Conservation (phyloP, 2,329 filamentous ascomycete genomes). For the Sporothrix pallida region DNA sequence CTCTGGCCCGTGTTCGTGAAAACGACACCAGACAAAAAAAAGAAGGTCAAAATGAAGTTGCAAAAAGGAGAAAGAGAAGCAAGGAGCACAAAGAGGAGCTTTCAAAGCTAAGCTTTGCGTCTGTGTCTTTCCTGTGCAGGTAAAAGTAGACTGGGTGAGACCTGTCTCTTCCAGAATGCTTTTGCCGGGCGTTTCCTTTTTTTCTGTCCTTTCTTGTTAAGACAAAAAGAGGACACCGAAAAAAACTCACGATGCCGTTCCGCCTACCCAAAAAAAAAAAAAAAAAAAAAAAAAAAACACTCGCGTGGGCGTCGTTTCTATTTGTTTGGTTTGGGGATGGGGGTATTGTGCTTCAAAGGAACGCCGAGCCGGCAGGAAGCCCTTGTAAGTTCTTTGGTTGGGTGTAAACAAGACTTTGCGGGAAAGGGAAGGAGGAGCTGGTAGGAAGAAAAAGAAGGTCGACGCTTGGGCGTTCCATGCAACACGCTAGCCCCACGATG, state of each 20-base stretch:
- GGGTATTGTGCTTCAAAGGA: neutral
- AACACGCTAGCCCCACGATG: constrained; percentile 20
- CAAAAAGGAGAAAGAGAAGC: neutral
- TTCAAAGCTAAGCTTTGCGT: constrained; percentile 6
- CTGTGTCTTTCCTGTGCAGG: neutral
- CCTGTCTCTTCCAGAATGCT: constrained; percentile 8
- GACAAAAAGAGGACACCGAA: neutral
- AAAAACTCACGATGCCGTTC: constrained; percentile 9
- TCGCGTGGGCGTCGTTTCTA: constrained; percentile 10
- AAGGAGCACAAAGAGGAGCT: neutral
- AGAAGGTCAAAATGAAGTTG: neutral
- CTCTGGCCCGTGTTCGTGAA: neutral
- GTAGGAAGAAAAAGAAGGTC: neutral
- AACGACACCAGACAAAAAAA: neutral
- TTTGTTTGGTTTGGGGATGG: neutral
- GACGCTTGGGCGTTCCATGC: constrained; percentile 19
- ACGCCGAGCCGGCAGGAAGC: constrained; percentile 7
- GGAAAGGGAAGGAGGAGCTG: neutral
- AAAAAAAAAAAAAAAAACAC: neutral
- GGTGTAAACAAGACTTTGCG: neutral
- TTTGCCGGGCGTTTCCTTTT: neutral
- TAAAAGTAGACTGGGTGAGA: neutral
- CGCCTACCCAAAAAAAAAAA: neutral
- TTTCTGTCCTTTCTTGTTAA: neutral
- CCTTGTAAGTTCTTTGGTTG: no score